Evolutionary conservation across 2,329 filamentous ascomycete genomes (phyloP).

Genomic region (Phaeosphaeria sp.): DNA sequence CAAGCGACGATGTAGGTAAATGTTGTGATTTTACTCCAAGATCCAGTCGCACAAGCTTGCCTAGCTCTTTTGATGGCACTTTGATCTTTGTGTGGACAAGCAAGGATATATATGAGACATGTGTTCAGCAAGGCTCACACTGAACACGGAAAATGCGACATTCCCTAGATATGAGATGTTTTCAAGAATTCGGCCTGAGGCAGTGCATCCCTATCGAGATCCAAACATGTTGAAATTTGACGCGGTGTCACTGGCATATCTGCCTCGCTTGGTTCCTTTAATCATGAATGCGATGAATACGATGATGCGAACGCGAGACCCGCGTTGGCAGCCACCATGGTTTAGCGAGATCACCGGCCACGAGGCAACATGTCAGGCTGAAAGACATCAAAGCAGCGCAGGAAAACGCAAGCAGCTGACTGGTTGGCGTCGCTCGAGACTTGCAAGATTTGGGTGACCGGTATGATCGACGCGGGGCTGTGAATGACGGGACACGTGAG

Average conservation of each 20-base stretch:
- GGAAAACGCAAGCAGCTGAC: not conserved
- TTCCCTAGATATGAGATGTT: not conserved
- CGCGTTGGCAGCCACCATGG: not conserved
- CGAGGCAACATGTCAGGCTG: constrained; percentile 24
- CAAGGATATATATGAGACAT: constrained; percentile 5
- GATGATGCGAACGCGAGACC: constrained; percentile 7
- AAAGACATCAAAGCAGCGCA: constrained; percentile 7
- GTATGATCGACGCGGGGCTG: not conserved
- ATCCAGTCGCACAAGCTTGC: constrained; percentile 6
- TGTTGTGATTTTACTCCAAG: not conserved
- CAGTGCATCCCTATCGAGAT: not conserved
- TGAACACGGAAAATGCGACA: not conserved
- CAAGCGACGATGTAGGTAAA: not conserved
- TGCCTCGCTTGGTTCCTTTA: not conserved
- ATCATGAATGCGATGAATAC: constrained; percentile 38
- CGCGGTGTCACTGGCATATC: not conserved
- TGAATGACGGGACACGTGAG: constrained; percentile 11
- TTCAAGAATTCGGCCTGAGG: not conserved
- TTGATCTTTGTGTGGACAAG: not conserved
- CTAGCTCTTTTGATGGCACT: not conserved
- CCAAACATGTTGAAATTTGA: not conserved
- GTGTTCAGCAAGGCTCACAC: constrained; percentile 18
- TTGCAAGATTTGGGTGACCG: not conserved
- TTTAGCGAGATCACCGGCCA: constrained; percentile 1
- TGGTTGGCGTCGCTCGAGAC: not conserved